Base-by-base conservation (phyloP, 768 basidiomycete genomes). In the Kwoniella europaea region DNA sequence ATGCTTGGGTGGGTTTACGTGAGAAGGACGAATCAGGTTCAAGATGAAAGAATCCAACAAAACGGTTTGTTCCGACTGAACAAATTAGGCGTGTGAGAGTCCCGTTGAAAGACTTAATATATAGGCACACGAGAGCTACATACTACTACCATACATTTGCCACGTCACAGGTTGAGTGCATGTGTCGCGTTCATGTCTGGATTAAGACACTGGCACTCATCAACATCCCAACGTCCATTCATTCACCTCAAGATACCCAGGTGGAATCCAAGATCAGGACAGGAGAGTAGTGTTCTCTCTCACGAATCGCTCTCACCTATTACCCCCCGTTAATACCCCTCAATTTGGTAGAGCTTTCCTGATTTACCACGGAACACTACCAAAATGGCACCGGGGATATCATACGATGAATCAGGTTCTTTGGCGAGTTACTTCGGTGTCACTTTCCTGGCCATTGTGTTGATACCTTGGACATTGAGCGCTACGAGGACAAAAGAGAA, bases 391-490 rank as follows among this genome's bases (percentile, higher is more conserved):
- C 78, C 83, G 10, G 82, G 82, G 18, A 82, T 84, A 63, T 77
- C 79, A 22, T 85, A 85, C 70, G 85, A 85, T 72, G 84, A 84
- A 42, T 79, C 77, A n/a, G 83, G 82, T 44, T 78, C 80, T 10
- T 69, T 83, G 7, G 78, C 80, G 59, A 79, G 82, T 63, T 98
- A 94, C 86, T 98, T 98, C 84, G 84, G 94, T 71, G 89, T 98
- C 66, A 93, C 94, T 9, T 90, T 97, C 82, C 90, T 98, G 74
- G 89, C 90, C 67, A 87, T 98, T 75, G 79, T 93, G 55, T 89
- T 98, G 69, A 83, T 93, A 44, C 96, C 96, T 0, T 83, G 91
- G 71, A 91, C 94, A 1, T 76, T 69, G 58, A 59, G 58, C 15
- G 63, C 59, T 7, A 62, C 54, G 18, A 50, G 59, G 22, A 27